These are phyloP conservation scores for Mycena albidolilacea DNA, from an alignment of 768 basidiomycete genomes.

Conservation along the genomic window DNA sequence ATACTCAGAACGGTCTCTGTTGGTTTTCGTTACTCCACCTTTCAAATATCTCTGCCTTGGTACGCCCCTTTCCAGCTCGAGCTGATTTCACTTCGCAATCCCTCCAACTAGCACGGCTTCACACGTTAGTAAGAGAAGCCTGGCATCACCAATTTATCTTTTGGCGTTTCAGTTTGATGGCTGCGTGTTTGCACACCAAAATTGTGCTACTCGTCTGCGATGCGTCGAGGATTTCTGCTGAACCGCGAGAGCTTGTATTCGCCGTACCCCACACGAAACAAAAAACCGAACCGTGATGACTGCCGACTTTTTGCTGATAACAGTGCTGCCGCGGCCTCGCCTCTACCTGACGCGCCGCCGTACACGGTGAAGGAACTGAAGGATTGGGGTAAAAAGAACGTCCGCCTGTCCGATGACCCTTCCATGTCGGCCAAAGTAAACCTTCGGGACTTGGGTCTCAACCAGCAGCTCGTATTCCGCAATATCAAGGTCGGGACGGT, in stretches of 20 bases:
- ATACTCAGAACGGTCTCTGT: too few relatives aligned
- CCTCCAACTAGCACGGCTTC: background rate
- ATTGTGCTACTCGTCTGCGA: background rate
- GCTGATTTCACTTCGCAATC: too few relatives aligned
- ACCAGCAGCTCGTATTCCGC: slow-evolving; percentile 36
- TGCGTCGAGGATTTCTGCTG: slow-evolving; percentile 30
- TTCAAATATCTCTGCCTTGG: too few relatives aligned
- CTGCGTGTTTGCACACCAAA: slow-evolving; percentile 9
- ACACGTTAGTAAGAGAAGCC: background rate
- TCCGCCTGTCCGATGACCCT: slow-evolving; percentile 27
- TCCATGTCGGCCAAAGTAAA: slow-evolving; percentile 27
- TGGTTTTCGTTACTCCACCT: too few relatives aligned
- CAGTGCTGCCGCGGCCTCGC: background rate
- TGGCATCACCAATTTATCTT: slow-evolving; percentile 13
- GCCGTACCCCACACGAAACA: slow-evolving; percentile 35
- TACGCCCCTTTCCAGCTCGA: too few relatives aligned
- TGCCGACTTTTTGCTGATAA: slow-evolving; percentile 23
- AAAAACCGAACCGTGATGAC: slow-evolving; percentile 28
- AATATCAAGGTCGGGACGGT: slow-evolving; percentile 28
- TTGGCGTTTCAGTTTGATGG: background rate
- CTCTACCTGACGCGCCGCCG: background rate
- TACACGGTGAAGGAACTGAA: slow-evolving; percentile 28
- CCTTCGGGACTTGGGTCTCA: slow-evolving; percentile 14
- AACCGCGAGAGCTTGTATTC: slow-evolving; percentile 10
- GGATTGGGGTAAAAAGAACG: slow-evolving; percentile 27